Evolutionary conservation across 768 basidiomycete genomes (phyloP), one percentile per base, ranked within the genome.

Genomic region (Fomitopsis pulvina): DNA sequence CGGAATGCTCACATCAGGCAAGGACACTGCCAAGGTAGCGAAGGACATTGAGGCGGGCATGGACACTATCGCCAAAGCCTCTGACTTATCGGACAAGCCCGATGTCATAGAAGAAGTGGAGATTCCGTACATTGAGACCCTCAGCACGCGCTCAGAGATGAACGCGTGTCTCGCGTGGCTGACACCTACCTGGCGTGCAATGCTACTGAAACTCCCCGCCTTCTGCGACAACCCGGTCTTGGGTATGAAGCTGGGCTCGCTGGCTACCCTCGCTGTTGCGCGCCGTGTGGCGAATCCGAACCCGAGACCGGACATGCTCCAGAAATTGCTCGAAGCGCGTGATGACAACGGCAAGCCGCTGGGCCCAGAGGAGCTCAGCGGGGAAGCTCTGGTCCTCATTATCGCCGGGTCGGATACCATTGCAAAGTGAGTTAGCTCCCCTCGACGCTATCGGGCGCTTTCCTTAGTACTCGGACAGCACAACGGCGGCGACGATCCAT

Each of bases 1-100:
- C 57, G 89, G 88, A 12, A 93, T 93, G 91, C 69, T 92, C 50
- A 61, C 76, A 42, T 75, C 81, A 7, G 83, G 74, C 16, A 78
- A 78, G 45, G 90, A 92, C 58, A 70, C 75, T 14, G 86, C 83
- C 2, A 68, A 77, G 3, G 81, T 86, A 0, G 81, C 84, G 7
- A 74, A 71, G 14, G 70, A 75, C 34, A 76, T 75, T 29, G 54
- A 71, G 43, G 70, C 69, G 11, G 80, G 74, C 2, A 78, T 83
- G 70, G 63, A 72, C 6, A 73, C 75, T 2, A 83, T 81, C 41
- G 81, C 79, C 24, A 71, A 66, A 3, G 64, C 18, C 26, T 27
- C 42, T 2, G 16, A 27, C 2, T 6, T 14, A 18, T 3, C 28
- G 8, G 48, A 41, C n/a, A 32, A 37, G 18, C 3, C 2, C 2